Evolutionary conservation across 805 yeast species (phyloP), one percentile per base, ranked within the genome.

Genomic region (Candida orba): DNA sequence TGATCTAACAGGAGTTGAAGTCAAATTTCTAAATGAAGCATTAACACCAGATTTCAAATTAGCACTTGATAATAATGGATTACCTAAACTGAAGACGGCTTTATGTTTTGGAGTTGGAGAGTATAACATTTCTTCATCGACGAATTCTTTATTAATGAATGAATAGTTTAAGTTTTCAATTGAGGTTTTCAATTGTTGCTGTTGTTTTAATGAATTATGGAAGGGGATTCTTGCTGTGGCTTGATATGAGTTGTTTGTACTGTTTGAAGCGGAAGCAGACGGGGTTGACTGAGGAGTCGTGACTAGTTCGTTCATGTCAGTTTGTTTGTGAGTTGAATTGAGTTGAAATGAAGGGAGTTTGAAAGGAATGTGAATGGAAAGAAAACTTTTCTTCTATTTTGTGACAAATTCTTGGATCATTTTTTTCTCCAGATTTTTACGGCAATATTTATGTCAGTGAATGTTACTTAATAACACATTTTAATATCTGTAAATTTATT

Each of bases 91-190:
- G 17, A 43, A 46, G 8, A 36, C 34, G 6, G 34, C 15, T 23
- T 12, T 15, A 27, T 15, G 41, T 27, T 17, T 35, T 15, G 36
- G 44, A 20, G 25, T 24, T 14, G 42, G 31, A 2, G 39, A 36
- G 9, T 43, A 35, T 24, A 43, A 25, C 14, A 42, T 25, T 3
- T 42, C 45, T 12, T 51, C 54, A 8, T 54, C 58, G 3, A 56
- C 35, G 41, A 56, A 56, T 22, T 54, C 60, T 4, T 38, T 34
- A 39, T 56, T 56, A 45, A 56, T 54, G 48, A 56, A 56, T 10
- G 54, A 43, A 48, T 56, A 56, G 25, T 33, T 46, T 34, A 52
- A 43, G 10, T 49, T 42, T 14, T 36, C 34, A 17, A 41, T 37
- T 12, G 29, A 10, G 13, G 8, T 27, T 10, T 27, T 12, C 14